Base-by-base conservation (phyloP, 345 rosid genomes). In the Orychophragmus violaceus region DNA sequence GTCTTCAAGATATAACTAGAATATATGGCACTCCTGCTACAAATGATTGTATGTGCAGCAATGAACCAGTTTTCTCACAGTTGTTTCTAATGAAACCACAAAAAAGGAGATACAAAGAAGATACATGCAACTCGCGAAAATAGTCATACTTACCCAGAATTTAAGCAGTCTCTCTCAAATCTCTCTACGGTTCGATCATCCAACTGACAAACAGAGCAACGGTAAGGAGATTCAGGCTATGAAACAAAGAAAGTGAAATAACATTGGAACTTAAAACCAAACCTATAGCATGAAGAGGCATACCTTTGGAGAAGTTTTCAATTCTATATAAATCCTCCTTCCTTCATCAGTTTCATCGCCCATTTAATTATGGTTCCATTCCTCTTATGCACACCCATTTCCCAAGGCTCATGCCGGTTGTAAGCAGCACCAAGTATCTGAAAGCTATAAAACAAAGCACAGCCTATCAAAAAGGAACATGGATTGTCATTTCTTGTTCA, bases 301-400 rank as follows among this genome's bases (percentile, higher is more conserved):
- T 46, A 93, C 97, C 97, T 90, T 94, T 36, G 96, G 98, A 77
- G 85, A 83, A 10, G 97, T 93, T 83, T 93, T 93, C 62, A 93
- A 80, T 81, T 93, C 98, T n/a, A n/a, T n/a, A n/a, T n/a, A n/a
- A n/a, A n/a, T n/a, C n/a, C n/a, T n/a, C n/a, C n/a, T n/a, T n/a
- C 98, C 98, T 42, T 88, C 89, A 28, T 81, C 88, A 49, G 90
- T 77, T 76, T 87, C 81, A 70, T 90, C 97, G 66, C 87, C 30
- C 3, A 2, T 24, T 22, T 9, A 35, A 33, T 17, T 51, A 93
- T 88, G 17, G 82, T 87, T 51, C 97, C 97, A 69, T 90, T 88
- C 83, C 97, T 82, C 80, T 87, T 90, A 75, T 93, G n/a, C n/a
- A n/a, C n/a, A n/a, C n/a, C n/a, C n/a, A n/a, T n/a, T n/a, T n/a